These are phyloP conservation scores for Calonectria montana DNA, from an alignment of 2,329 filamentous ascomycete species.

Conservation along the genomic window DNA sequence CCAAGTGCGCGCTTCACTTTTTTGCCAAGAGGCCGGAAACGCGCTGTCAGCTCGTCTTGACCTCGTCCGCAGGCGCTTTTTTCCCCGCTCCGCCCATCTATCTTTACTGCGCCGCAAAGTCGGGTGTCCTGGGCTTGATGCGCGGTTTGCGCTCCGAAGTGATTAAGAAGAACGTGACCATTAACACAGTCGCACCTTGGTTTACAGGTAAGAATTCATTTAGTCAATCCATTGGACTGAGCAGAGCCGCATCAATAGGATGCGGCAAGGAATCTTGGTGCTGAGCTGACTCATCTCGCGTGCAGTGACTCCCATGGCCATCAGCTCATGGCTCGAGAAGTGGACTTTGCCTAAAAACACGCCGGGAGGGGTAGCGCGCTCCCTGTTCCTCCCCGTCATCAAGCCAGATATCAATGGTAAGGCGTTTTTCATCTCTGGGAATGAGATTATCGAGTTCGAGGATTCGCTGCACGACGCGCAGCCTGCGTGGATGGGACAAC, in stretches of 20 bases:
- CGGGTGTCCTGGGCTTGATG: constrained; percentile 2
- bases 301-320: not conserved
- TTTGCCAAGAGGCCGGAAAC: not conserved
- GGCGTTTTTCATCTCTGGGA: not conserved
- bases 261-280: too few species aligned
- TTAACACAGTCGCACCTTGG: not conserved
- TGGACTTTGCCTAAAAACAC: not conserved
- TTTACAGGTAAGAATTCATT: not conserved
- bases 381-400: not conserved
- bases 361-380: not conserved
- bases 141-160: not conserved
- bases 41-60: not conserved
- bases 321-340: not conserved
- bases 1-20: constrained; percentile 5
- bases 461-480: not conserved
- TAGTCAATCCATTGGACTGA: not conserved
- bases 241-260: not conserved
- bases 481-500: constrained; percentile 2
- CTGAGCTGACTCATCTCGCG: not conserved
- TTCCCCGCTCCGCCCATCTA: constrained; percentile 5
- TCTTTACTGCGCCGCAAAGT: constrained; percentile 6
- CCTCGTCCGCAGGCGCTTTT: not conserved
- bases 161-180: not conserved
- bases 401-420: not conserved
- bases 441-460: constrained; percentile 4